Evolutionary conservation across 768 basidiomycete species (phyloP), one percentile per base, ranked within the genome.

Genomic region (Macrolepiota albuminosa): DNA sequence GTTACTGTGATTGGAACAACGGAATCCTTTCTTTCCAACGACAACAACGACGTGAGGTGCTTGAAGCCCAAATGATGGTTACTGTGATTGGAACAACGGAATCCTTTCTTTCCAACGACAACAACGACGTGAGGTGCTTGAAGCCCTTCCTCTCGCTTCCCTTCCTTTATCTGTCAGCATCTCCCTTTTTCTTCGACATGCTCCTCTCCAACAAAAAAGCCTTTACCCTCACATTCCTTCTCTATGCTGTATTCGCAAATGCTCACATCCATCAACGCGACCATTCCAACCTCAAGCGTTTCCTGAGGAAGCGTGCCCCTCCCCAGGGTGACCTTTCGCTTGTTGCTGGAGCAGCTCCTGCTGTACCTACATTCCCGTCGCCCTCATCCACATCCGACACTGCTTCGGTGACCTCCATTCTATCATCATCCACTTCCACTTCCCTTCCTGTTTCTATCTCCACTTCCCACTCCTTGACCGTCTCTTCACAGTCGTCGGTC

Each of bases 221-320:
- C 66, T 68, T 83, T 68, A 74, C 78, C 65, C 75, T 88, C 76
- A 83, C 86, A 67, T 77, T 91, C 81, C 68, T 91, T 81, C 76
- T 84, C 69, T 82, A 73, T 70, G 64, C 85, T 67, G 77, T 83
- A 63, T 68, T 90, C 69, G 71, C 79, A 58, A 69, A 76, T 60
- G 72, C 75, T 62, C 73, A 72, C 34, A 65, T 70, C 61, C 72
- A 72, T 39, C 84, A 77, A 54, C 83, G 83, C 64, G 81, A 81
- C 72, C 85, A 88, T 72, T 76, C 66, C 54, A 75, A 75, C 66
- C 73, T 85, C 67, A 83, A 84, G 67, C 87, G 89, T 67, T 73
- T 92, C 70, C 69, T 91, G 64, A 88, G 79, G 75, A 90, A 88
- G 70, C 87, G 89, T 40, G 69, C 75, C 4, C 76, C 81, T 1